Base-by-base conservation (phyloP, 2,329 filamentous ascomycete species). In the Trichoderma arundinaceum region DNA sequence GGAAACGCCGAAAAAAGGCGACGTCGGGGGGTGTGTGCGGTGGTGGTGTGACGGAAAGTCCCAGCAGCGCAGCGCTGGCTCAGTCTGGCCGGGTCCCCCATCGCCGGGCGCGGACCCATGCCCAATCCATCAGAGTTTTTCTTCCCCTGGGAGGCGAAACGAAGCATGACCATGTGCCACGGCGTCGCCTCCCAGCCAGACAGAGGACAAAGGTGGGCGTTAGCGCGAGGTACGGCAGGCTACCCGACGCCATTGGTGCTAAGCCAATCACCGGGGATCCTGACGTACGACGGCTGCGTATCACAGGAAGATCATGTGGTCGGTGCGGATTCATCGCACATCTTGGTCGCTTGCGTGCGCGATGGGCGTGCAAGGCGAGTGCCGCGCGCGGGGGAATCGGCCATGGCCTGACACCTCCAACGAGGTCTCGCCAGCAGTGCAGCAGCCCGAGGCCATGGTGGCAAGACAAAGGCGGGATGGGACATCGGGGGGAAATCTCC, bases 101-200 rank as follows among this genome's bases (percentile, higher is more conserved):
- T 51, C 51, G 28, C 43, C 53, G 28, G 44, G 38, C 58, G 63
- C 12, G 57, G 66, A 58, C 44, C 68, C 68, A 41, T 19, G 46
- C 17, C 58, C 38, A 61, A 51, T 38, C 64, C 38, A 69, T 67
- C 64, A 66, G 67, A 70, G 56, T 49, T 66, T 66, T 68, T 66
- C 63, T 64, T 64, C 61, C 67, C 68, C 68, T 68, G 67, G 66
- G 57, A 46, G 67, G 63, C 51, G 59, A 58, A 54, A 39, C 28
- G n/a, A 39, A 17, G 41, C 54, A 54, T 61, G 60, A 57, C 60
- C 65, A 65, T 65, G 66, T 66, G 44, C 56, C 53, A 49, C 59
- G 35, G 39, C 48, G 38, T 54, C 39, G 17, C 60, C 28, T 35
- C 48, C 22, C 38, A 17, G 48, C 62, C 13, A 48, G 48, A 52